Evolutionary conservation across 192 early-diverging fungal species (phyloP).

Genomic region (Coemansia sp.): DNA sequence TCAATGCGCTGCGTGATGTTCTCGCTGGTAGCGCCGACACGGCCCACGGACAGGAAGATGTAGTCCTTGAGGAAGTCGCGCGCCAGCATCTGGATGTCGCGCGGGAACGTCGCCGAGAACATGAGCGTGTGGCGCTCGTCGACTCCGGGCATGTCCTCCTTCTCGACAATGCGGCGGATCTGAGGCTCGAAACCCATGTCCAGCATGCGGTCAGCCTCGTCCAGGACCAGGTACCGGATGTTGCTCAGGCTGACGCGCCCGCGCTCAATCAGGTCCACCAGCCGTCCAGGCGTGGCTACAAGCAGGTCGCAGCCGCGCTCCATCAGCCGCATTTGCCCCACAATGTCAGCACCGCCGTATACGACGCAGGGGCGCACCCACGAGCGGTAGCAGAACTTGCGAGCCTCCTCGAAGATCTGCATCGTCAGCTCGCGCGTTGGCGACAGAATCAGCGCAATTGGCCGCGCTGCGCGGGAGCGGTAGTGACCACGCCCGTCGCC

Average conservation of each 20-base stretch:
- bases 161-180: slow-evolving; percentile 84
- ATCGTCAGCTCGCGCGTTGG: slow-evolving; percentile 78
- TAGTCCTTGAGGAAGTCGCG: slow-evolving; percentile 87
- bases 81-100: slow-evolving; percentile 87
- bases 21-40: slow-evolving; percentile 92
- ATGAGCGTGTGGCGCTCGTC: slow-evolving; percentile 86
- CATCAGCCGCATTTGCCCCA: slow-evolving; percentile 82
- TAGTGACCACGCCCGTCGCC: slow-evolving; percentile 49
- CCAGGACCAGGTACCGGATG: slow-evolving; percentile 77
- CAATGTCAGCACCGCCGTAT: slow-evolving; percentile 95
- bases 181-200: slow-evolving; percentile 98
- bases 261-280: slow-evolving; percentile 89
- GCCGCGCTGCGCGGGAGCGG: slow-evolving; percentile 65
- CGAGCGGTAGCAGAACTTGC: slow-evolving; percentile 82
- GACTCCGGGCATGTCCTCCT: slow-evolving; percentile 77
- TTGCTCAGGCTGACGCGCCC: slow-evolving; percentile 70
- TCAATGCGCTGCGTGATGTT: slow-evolving; percentile 95
- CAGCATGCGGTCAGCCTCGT: slow-evolving; percentile 94
- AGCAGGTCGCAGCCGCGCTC: slow-evolving; percentile 94
- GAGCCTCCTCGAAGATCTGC: slow-evolving; percentile 72
- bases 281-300: slow-evolving; percentile 92
- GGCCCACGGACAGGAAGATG: slow-evolving; percentile 87
- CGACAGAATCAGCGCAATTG: slow-evolving; percentile 70
- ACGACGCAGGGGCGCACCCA: slow-evolving; percentile 94
- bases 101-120: slow-evolving; percentile 99